Percentiles rank a stretch among this genome's conserved stretches.
Conservation (phyloP, 1,284 basidiomycete genomes). For the Xanthoconium separans region DNA sequence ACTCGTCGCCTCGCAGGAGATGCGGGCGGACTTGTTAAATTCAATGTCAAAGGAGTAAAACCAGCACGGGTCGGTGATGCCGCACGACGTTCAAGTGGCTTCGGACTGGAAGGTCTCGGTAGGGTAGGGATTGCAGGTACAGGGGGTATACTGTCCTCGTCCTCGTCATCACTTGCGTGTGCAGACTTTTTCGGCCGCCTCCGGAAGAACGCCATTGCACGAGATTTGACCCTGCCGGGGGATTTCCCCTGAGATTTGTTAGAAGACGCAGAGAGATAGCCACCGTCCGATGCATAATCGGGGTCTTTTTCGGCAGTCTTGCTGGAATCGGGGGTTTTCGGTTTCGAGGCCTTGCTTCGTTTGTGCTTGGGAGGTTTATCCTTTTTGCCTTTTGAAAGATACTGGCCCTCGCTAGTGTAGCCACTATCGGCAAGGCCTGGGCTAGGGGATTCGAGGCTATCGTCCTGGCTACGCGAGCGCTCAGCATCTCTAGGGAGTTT, state of each 20-base stretch:
- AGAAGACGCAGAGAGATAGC: constrained; percentile 34
- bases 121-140: constrained; percentile 30
- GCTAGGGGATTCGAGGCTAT: constrained; percentile 17
- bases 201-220: constrained; percentile 34
- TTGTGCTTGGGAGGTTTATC: constrained; percentile 22
- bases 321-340: constrained; percentile 14
- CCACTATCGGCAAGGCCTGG: constrained; percentile 20
- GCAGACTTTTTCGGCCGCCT: constrained; percentile 28
- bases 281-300: constrained; percentile 28
- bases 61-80: constrained; percentile 27
- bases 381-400: constrained; percentile 30
- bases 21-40: constrained; percentile 20
- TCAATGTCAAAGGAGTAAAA: constrained; percentile 26
- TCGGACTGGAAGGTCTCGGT: constrained; percentile 30
- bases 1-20: constrained; percentile 22
- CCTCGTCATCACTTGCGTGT: constrained; percentile 30
- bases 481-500: constrained; percentile 12
- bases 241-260: constrained; percentile 33
- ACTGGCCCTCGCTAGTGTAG: constrained; percentile 33
- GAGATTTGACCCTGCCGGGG: constrained; percentile 28
- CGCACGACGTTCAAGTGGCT: constrained; percentile 25
- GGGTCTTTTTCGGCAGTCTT: constrained; percentile 21
- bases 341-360: constrained; percentile 19
- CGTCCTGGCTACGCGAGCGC: constrained; percentile 25
- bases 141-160: constrained; percentile 28